Evolutionary conservation across 1,284 basidiomycete species (phyloP).

Genomic region (Sporisorium sorghi): DNA sequence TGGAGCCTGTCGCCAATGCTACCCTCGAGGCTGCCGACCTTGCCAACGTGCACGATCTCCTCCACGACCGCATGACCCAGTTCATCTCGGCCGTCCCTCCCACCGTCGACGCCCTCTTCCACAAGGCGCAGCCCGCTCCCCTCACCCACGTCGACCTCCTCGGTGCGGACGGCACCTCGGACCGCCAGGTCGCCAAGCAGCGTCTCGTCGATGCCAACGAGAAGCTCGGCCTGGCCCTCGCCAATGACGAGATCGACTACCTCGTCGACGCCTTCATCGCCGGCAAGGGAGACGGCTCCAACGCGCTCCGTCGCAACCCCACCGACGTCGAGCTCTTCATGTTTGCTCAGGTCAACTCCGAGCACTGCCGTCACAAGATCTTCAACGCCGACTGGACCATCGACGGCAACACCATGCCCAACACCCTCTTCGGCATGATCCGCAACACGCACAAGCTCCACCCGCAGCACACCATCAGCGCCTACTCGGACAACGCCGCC

Average conservation of each 20-base stretch:
- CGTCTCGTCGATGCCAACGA: constrained; percentile 81
- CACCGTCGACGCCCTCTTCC: constrained; percentile 77
- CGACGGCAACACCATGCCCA: constrained; percentile 77
- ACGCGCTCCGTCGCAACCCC: constrained; percentile 64
- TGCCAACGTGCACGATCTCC: constrained; percentile 36
- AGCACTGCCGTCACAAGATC: constrained; percentile 99
- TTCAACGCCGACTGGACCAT: constrained; percentile 98
- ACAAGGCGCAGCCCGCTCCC: constrained; percentile 77
- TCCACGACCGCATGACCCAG: constrained; percentile 94
- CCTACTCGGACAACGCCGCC: constrained; percentile 98
- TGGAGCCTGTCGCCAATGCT: constrained; percentile 73
- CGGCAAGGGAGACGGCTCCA: constrained; percentile 71
- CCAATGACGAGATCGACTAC: constrained; percentile 90
- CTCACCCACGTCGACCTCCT: constrained; percentile 78
- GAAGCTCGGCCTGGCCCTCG: constrained; percentile 88
- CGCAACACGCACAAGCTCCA: constrained; percentile 90
- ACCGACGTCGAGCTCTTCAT: constrained; percentile 99
- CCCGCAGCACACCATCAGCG: constrained; percentile 81
- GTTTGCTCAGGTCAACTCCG: constrained; percentile 99
- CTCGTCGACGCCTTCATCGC: constrained; percentile 86
- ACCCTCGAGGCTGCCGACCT: constrained; percentile 46
- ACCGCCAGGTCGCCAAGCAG: constrained; percentile 55
- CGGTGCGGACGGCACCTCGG: constrained; percentile 61
- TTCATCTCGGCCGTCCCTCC: constrained; percentile 73
- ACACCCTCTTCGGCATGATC: constrained; percentile 96